Conservation (phyloP, 208 protist species). For the Trypanosoma conorhini region DNA sequence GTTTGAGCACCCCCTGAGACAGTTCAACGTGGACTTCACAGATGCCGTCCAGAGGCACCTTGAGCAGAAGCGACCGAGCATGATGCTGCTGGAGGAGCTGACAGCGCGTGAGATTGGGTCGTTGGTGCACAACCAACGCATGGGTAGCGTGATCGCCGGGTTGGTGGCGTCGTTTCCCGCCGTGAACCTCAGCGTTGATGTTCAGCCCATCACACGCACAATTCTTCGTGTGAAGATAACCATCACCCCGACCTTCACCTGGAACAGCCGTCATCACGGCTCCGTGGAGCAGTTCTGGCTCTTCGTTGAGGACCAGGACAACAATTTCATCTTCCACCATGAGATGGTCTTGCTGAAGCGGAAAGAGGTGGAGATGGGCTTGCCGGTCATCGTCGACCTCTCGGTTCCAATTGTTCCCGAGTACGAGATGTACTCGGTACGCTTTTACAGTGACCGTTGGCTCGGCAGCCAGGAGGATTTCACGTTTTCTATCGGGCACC, state of each 20-base stretch:
- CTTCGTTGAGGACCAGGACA: slow-evolving; percentile 97
- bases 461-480: slow-evolving; percentile 88
- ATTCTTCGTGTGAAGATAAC: slow-evolving; percentile 95
- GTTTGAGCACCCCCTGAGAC: slow-evolving; percentile 90
- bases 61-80: slow-evolving; percentile 70
- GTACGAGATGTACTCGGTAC: slow-evolving; percentile 97
- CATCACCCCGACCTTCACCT: slow-evolving; percentile 93
- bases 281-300: slow-evolving; percentile 95
- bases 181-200: slow-evolving; percentile 81
- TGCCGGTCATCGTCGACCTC: slow-evolving; percentile 91
- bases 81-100: slow-evolving; percentile 83
- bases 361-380: slow-evolving; percentile 80
- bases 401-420: slow-evolving; percentile 97
- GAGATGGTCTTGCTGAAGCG: slow-evolving; percentile 78
- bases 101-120: slow-evolving; percentile 77
- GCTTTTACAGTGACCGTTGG: slow-evolving; percentile 96
- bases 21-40: slow-evolving; percentile 84
- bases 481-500: slow-evolving; percentile 93
- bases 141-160: slow-evolving; percentile 79
- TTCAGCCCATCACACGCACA: slow-evolving; percentile 98
- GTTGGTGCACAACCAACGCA: slow-evolving; percentile 84
- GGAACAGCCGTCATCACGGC: slow-evolving; percentile 95
- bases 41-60: slow-evolving; percentile 77
- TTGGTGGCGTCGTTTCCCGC: slow-evolving; percentile 92
- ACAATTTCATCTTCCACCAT: slow-evolving; percentile 95